Base-by-base conservation (phyloP, 2,329 filamentous ascomycete species). In the Pseudogymnoascus sp. region DNA sequence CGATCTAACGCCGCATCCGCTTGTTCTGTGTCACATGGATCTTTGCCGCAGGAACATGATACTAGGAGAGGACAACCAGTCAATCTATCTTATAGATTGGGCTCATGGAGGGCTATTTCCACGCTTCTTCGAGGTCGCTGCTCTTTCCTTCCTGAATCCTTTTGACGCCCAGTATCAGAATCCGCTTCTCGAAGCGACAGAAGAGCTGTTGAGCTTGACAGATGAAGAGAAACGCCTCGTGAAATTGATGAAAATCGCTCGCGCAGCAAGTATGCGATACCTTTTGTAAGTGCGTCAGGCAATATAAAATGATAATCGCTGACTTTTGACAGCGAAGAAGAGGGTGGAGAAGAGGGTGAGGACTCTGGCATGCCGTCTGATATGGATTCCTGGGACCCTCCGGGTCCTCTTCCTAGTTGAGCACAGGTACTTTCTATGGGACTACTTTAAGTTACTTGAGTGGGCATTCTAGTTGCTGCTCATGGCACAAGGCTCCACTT, bases 181-280 rank as follows among this genome's bases (percentile, higher is more conserved):
- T 29, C 63, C 56, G 10, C 63, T 68, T 37, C 46, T 68, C 50
- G 60, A 63, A 50, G 65, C 60, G 11, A 60, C 67, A 1, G 38
- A 63, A 29, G 61, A 65, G 17, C 33, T 63, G 37, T 40, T 69
- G 37, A 29, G 62, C 40, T 61, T 70, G 63, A 67, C 67, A 15
- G 69, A 70, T 33, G 66, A 66, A n/a, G 69, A 72, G 64, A 66
- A 66, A 59, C 44, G 63, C 11, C 64, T 65, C 9, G 66, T 67
- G 31, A 64, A 66, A 56, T 62, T 70, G 63, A 61, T 69, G 61
- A 44, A 62, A 46, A 64, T 64, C 59, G 65, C 63, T n/a, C 60
- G 63, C 5, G 63, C 64, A 56, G 67, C 66, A 59, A 64, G 59
- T 40, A 21, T 67, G 46, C 65, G 64, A 66, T 68, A 64, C 56